A percentile compares a stretch with the other conserved stretches of the same genome.
These are phyloP conservation scores for Hypoxylon crocopeplum DNA, from an alignment of 495 filamentous ascomycete genomes.

Conservation along the genomic window DNA sequence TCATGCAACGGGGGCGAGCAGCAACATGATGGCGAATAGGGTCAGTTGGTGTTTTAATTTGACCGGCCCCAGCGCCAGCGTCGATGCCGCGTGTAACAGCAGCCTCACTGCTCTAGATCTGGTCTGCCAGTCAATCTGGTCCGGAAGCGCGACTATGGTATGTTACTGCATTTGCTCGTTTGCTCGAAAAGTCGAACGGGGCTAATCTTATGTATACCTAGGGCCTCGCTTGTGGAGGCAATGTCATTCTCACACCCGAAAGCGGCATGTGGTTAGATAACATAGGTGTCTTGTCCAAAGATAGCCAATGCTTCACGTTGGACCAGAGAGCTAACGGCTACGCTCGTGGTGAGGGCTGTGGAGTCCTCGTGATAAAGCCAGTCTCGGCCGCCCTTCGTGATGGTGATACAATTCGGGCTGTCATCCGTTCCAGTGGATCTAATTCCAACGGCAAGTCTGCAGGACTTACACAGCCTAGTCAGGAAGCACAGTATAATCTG, in stretches of 20 bases:
- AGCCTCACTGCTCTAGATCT: slow-evolving; percentile 59
- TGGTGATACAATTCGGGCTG: slow-evolving; percentile 58
- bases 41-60: slow-evolving; percentile 54
- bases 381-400: slow-evolving; percentile 53
- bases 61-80: slow-evolving; percentile 46
- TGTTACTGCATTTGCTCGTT: too few species aligned
- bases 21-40: slow-evolving; percentile 53
- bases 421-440: slow-evolving; percentile 59
- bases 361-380: slow-evolving; percentile 59
- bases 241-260: slow-evolving; percentile 53
- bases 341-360: slow-evolving; percentile 63
- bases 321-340: slow-evolving; percentile 64
- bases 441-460: slow-evolving; percentile 58
- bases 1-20: slow-evolving; percentile 21
- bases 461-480: slow-evolving; percentile 58
- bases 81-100: slow-evolving; percentile 69
- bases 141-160: slow-evolving; percentile 32
- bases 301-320: slow-evolving; percentile 57
- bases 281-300: slow-evolving; percentile 37
- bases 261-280: not conserved
- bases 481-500: slow-evolving; percentile 52
- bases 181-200: too few species aligned
- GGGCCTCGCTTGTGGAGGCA: slow-evolving; percentile 55
- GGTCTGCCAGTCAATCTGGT: slow-evolving; percentile 73
- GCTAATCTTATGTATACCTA: too few species aligned